These are phyloP conservation scores for Suillus decipiens DNA, from an alignment of 768 basidiomycete species.

Conservation along the genomic window DNA sequence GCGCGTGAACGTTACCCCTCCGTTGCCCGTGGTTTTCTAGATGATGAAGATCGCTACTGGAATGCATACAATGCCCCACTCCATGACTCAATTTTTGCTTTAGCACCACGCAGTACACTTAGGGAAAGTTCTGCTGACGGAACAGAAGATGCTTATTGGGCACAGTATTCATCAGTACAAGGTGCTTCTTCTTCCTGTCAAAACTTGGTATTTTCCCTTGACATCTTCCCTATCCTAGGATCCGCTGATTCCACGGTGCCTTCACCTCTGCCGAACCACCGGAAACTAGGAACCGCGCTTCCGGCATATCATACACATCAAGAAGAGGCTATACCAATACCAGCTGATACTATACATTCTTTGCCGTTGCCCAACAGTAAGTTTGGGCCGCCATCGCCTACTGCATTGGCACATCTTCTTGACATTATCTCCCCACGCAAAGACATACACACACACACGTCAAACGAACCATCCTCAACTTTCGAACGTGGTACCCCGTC, in stretches of 20 bases:
- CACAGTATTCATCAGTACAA: constrained; percentile 68
- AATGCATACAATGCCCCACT: constrained; percentile 54
- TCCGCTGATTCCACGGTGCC: constrained; percentile 73
- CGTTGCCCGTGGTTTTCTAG: constrained; percentile 12
- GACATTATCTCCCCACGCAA: constrained; percentile 26
- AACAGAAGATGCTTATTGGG: constrained; percentile 73
- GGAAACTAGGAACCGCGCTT: constrained; percentile 25
- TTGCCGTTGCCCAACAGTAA: constrained; percentile 10
- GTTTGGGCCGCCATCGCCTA: constrained; percentile 29
- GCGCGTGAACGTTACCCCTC: constrained; percentile 7
- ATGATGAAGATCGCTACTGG: constrained; percentile 65
- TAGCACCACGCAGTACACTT: constrained; percentile 21
- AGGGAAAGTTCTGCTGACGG: constrained; percentile 14
- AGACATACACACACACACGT: constrained; percentile 16
- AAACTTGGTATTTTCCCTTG: constrained; percentile 2
- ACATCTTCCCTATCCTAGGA: constrained; percentile 40
- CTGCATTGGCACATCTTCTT: constrained; percentile 28
- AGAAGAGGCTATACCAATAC: constrained; percentile 14
- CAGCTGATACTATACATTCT: constrained; percentile 22
- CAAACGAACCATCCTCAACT: constrained; percentile 14
- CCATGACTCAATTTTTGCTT: constrained; percentile 25
- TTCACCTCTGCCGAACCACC: constrained; percentile 40
- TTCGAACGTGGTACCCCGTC: constrained; percentile 15
- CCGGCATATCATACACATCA: constrained; percentile 14
- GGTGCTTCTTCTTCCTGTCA: constrained; percentile 42